Evolutionary conservation across 371 early-diverging fungal species (phyloP).

Genomic region (Mucor sp.): DNA sequence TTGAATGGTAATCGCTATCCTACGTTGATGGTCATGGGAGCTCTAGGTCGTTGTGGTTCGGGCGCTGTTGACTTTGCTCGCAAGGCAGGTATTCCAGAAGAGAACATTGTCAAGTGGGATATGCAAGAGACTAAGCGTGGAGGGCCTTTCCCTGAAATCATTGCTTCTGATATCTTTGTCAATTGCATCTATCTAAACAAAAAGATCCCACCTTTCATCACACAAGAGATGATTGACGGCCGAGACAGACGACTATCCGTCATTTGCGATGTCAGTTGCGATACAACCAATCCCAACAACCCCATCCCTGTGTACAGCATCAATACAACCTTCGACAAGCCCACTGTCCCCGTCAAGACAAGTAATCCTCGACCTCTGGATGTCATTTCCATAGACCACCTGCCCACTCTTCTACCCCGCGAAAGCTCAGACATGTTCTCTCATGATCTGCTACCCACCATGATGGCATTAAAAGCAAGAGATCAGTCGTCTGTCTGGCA

Average conservation of each 20-base stretch:
- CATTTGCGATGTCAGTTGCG: slow-evolving; percentile 95
- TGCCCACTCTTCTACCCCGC: slow-evolving; percentile 93
- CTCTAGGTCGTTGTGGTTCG: slow-evolving; percentile 93
- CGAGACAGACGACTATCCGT: slow-evolving; percentile 72
- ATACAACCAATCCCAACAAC: slow-evolving; percentile 96
- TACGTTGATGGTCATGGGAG: slow-evolving; percentile 96
- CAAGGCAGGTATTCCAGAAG: slow-evolving; percentile 86
- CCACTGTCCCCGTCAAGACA: slow-evolving; percentile 72
- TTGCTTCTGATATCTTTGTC: slow-evolving; percentile 90
- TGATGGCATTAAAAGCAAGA: slow-evolving; percentile 69
- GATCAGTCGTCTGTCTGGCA: slow-evolving; percentile 81
- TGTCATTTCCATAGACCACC: slow-evolving; percentile 94
- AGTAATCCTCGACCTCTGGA: slow-evolving; percentile 72
- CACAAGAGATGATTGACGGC: slow-evolving; percentile 72
- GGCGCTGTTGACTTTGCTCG: slow-evolving; percentile 89
- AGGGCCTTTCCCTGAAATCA: slow-evolving; percentile 93
- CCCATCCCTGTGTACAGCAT: slow-evolving; percentile 93
- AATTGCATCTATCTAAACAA: slow-evolving; percentile 96
- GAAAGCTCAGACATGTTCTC: slow-evolving; percentile 91
- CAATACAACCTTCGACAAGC: slow-evolving; percentile 92
- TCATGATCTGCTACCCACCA: slow-evolving; percentile 82
- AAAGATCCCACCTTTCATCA: slow-evolving; percentile 94
- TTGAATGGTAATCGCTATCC: slow-evolving; percentile 69
- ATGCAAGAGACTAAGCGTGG: slow-evolving; percentile 91
- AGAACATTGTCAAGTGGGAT: slow-evolving; percentile 93